phyloP scores from a whole-genome alignment of 495 filamentous ascomycete genomes.

The Parachaetomium inaequale region DNA sequence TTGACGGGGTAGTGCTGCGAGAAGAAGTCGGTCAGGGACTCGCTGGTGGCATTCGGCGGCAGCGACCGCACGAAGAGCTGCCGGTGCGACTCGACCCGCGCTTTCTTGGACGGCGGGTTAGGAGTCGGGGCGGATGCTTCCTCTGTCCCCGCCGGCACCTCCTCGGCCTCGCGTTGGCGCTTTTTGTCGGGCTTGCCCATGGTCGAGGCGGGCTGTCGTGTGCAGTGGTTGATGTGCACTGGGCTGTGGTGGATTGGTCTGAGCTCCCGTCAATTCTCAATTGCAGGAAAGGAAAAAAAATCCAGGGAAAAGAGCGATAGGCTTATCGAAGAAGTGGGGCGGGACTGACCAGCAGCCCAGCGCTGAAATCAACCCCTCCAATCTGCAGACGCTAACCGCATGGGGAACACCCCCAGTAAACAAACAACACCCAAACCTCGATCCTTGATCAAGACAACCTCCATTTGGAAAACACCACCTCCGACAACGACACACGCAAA shows the following conservation, averaged over 20 bases:
- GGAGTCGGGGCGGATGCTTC: conserved; percentile 9
- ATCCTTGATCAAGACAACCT: neutral
- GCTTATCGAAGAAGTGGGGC: conserved; percentile 25
- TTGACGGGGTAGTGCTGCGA: conserved; percentile 92
- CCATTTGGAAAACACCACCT: neutral
- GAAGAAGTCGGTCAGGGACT: conserved; percentile 79
- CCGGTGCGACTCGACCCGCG: conserved; percentile 49
- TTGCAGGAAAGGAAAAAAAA: conserved; percentile 27
- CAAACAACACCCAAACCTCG: conserved; percentile 22
- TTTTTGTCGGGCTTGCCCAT: conserved; percentile 40
- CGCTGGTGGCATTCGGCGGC: conserved; percentile 71
- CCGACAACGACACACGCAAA: neutral
- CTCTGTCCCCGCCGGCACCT: conserved; percentile 15
- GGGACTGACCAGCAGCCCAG: neutral
- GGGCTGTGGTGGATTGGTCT: neutral
- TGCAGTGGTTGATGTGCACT: neutral
- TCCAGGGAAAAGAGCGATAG: conserved; percentile 16
- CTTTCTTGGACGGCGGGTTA: conserved; percentile 42
- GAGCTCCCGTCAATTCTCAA: conserved; percentile 19
- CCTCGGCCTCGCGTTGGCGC: conserved; percentile 30
- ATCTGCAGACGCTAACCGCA: conserved; percentile 19
- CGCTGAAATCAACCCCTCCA: conserved; percentile 19
- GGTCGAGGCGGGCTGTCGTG: conserved; percentile 12
- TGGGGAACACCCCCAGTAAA: conserved; percentile 24
- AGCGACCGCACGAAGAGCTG: conserved; percentile 91